These are phyloP conservation scores for Coemansia reversa DNA, from an alignment of 192 early-diverging fungal species.

Conservation along the genomic window DNA sequence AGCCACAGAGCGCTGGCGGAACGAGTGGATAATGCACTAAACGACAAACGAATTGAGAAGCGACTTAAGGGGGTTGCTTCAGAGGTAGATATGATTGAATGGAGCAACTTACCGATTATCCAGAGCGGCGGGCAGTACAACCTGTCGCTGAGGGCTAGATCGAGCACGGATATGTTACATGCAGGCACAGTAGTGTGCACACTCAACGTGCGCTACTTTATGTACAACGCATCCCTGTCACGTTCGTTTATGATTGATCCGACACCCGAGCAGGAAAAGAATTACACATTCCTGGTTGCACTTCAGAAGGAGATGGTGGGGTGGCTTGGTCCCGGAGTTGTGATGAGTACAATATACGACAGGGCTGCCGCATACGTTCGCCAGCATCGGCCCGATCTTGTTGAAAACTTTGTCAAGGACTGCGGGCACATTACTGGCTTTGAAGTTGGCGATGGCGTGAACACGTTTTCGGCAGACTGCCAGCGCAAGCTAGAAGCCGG, in stretches of 20 bases:
- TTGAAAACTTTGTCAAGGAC: constrained; percentile 81
- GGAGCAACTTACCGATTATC: constrained; percentile 91
- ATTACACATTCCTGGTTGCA: constrained; percentile 88
- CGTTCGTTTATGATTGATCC: constrained; percentile 94
- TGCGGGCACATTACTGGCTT: constrained; percentile 90
- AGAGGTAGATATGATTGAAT: constrained; percentile 73
- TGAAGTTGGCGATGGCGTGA: constrained; percentile 87
- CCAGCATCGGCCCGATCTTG: constrained; percentile 81
- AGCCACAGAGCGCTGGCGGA: constrained; percentile 82
- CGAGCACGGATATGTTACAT: constrained; percentile 72
- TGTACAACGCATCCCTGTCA: constrained; percentile 91
- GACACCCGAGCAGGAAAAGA: constrained; percentile 78
- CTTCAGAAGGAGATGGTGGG: constrained; percentile 76
- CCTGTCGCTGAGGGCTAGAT: constrained; percentile 75
- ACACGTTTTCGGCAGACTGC: constrained; percentile 74
- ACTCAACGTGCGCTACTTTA: constrained; percentile 90
- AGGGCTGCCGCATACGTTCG: constrained; percentile 68
- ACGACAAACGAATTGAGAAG: constrained; percentile 67
- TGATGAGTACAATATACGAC: constrained; percentile 76
- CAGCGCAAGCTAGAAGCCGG: constrained; percentile 64
- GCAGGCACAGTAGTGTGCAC: constrained; percentile 91
- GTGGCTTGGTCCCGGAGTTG: constrained; percentile 68
- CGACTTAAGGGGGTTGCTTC: constrained; percentile 69
- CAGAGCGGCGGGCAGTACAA: constrained; percentile 96
- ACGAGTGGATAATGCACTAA: constrained; percentile 66